phyloP scores from a whole-genome alignment of 1,284 basidiomycete species.

The Leccinum discolor region DNA sequence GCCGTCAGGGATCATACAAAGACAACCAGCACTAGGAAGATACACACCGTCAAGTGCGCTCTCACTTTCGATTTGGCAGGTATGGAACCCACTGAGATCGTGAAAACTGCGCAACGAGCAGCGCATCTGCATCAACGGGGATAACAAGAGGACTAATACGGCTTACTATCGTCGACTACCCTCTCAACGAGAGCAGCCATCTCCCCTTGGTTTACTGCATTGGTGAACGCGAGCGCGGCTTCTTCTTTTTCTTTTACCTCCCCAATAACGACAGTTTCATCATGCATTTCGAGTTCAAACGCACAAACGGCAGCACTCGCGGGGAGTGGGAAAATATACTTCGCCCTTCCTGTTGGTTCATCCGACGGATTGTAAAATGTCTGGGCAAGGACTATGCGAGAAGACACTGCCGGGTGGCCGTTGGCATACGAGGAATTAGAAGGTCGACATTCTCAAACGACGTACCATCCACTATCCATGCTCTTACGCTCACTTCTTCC shows the following conservation, averaged over 20 bases:
- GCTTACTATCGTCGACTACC: slow-evolving; percentile 53
- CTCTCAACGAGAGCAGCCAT: slow-evolving; percentile 48
- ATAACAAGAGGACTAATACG: not conserved
- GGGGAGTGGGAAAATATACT: slow-evolving; percentile 64
- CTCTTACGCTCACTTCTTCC: slow-evolving; percentile 41
- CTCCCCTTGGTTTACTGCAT: slow-evolving; percentile 42
- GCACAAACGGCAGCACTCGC: slow-evolving; percentile 50
- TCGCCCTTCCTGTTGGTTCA: slow-evolving; percentile 41
- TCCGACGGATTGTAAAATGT: slow-evolving; percentile 43
- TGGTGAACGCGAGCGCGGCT: slow-evolving; percentile 44
- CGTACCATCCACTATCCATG: slow-evolving; percentile 49
- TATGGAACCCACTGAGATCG: slow-evolving; percentile 56
- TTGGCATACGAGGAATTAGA: not conserved
- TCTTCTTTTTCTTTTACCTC: slow-evolving; percentile 48
- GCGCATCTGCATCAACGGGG: not conserved
- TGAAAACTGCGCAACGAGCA: slow-evolving; percentile 44
- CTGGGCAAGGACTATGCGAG: slow-evolving; percentile 51
- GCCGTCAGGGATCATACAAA: not conserved
- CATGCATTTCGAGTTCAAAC: slow-evolving; percentile 45
- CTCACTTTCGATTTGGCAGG: slow-evolving; percentile 40
- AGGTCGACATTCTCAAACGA: not conserved
- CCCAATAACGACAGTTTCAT: slow-evolving; percentile 45
- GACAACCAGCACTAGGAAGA: not conserved
- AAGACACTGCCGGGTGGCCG: slow-evolving; percentile 40
- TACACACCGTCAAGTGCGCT: slow-evolving; percentile 44